Conservation (phyloP, 129 eudicot species). For the Pulicaria dysenterica region DNA sequence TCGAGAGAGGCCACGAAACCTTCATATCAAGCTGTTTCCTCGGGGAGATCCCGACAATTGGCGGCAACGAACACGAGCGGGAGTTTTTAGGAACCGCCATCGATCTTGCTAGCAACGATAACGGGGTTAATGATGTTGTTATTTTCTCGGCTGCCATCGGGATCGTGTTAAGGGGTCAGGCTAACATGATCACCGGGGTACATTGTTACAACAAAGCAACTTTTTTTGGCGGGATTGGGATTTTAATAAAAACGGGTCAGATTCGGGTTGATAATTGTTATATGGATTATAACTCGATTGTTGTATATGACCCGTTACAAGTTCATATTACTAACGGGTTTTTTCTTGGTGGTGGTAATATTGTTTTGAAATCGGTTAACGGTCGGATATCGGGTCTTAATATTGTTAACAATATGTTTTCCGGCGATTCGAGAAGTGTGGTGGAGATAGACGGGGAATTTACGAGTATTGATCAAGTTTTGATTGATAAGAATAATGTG, state of each 20-base stretch:
- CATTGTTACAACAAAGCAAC: constrained; percentile 85
- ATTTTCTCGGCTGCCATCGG: constrained; percentile 67
- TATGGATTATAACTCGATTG: constrained; percentile 61
- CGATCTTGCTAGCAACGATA: constrained; percentile 62
- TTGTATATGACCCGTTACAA: constrained; percentile 67
- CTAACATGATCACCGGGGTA: constrained; percentile 70
- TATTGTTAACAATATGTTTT: constrained; percentile 56
- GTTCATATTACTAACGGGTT: constrained; percentile 54
- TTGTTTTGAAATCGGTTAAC: constrained; percentile 53
- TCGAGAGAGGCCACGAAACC: constrained; percentile 74
- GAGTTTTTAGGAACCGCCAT: constrained; percentile 58
- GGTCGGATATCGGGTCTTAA: constrained; percentile 57
- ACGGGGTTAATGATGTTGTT: constrained; percentile 62
- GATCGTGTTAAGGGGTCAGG: constrained; percentile 61
- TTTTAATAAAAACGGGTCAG: constrained; percentile 54
- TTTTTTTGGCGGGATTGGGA: constrained; percentile 68
- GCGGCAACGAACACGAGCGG: constrained; percentile 56
- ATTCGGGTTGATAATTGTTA: constrained; percentile 53
- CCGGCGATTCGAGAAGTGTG: constrained; percentile 40
- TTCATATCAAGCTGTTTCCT: constrained; percentile 55
- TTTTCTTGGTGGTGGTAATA: constrained; percentile 73
- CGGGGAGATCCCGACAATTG: constrained; percentile 64
- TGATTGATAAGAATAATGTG: constrained; percentile 59
- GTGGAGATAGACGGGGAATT: constrained; percentile 64
- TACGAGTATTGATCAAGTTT: constrained; percentile 58